Evolutionary conservation across 1,139 yeast species (phyloP), one percentile per base, ranked within the genome.

Genomic region (Saccharomyces hybrid): DNA sequence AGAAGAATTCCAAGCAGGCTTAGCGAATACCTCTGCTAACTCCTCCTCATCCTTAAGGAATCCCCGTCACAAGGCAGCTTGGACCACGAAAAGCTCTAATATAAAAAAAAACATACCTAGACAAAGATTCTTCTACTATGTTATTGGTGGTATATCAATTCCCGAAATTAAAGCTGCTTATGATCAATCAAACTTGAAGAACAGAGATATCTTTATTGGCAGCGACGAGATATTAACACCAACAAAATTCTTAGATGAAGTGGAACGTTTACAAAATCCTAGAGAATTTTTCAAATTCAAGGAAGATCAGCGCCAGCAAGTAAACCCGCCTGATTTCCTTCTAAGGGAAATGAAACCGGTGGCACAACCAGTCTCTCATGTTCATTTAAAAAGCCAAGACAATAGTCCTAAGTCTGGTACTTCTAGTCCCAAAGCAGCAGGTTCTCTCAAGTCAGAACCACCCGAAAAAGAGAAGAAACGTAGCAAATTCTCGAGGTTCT

Each of bases 141-240:
- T 90, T 44, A 87, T 95, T 1, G 99, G 99, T 25, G 99, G 99
- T 9, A 73, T 88, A 46, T 89, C 98, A 0, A 82, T 86, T 60
- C 80, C 91, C 3, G 99, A 95, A 68, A 74, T 87, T 47, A 79
- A 95, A 56, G 78, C 89, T 5, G 83, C 86, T 13, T 86, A 88
- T 62, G 95, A 88, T 61, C 76, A 90, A 50, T 79, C 89, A 5
- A 70, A 75, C 19, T 72, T 78, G 49, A 76, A 81, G 56, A 81
- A 86, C 62, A 84, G 83, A 66, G 97, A 89, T 60, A 79, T 93
- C 31, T 82, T 86, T 58, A 75, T 93, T 57, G 99, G 99, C 0
- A 85, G 95, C 5, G 96, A 88, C 65, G 83, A 86, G 52, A 73
- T 90, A 3, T 71, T 87, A 57, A 81, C 86, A 11, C 95, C 97